Base-by-base conservation (phyloP, 2,329 filamentous ascomycete species). In the Eutypa lata region DNA sequence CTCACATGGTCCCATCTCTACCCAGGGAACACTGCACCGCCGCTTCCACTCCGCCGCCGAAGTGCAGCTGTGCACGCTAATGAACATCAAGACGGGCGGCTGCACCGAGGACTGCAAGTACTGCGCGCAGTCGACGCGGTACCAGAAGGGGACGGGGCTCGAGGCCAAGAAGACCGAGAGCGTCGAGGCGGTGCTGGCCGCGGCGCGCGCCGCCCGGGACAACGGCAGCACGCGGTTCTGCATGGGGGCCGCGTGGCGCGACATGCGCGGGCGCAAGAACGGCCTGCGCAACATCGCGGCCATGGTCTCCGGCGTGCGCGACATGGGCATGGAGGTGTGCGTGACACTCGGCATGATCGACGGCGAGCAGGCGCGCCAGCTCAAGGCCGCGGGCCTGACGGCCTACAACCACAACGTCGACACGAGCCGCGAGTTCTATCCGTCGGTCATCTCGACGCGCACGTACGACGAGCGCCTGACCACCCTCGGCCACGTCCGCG, bases 301-400 rank as follows among this genome's bases (percentile, higher is more conserved):
- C 49, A 96, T 96, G 91, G 84, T 96, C 3, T 79, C 83, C 52
- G 91, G 91, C 1, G 90, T 96, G 19, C 81, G 87, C 24, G 87
- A 73, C 1, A 80, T 96, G 80, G 89, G 87, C 47, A 93, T 96
- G 89, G 91, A 96, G 71, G 87, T 86, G 7, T 96, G 91, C 69
- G 91, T 96, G n/a, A 96, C 91, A 1, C 80, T 96, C 19, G 91
- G 91, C 61, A 96, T 96, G 91, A 91, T 96, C 62, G 90, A 96
- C 70, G 80, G 78, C 6, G 77, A 79, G 59, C 91, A 96, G 76
- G 91, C 91, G 26, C 82, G 82, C 65, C 89, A 94, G 73, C 80
- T 96, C 59, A 91, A 91, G 68, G 84, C 84, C 2, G 91, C 91
- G 0, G 91, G 91, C 0, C 73, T 96, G 63, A 96, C 91, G 16